phyloP scores from a whole-genome alignment of 2,329 filamentous ascomycete genomes.

The Ophiognomonia clavigignenti-juglandacearum region DNA sequence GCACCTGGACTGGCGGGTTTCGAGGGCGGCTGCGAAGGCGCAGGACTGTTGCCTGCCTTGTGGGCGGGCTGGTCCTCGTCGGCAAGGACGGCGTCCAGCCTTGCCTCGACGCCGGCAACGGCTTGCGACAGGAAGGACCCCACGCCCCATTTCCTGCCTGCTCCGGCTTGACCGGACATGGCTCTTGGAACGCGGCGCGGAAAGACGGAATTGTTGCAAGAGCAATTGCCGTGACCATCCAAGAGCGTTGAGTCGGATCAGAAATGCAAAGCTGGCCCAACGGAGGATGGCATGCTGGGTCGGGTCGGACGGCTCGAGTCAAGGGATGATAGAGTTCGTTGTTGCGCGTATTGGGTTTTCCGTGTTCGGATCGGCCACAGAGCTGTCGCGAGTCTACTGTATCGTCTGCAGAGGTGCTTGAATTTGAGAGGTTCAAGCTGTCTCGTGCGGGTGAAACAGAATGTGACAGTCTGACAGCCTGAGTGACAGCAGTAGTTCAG shows the following conservation, averaged over 20 bases:
- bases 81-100: slow-evolving; percentile 84
- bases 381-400: background rate
- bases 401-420: background rate
- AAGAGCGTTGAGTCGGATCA: slow-evolving; percentile 5
- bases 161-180: slow-evolving; percentile 45
- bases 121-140: slow-evolving; percentile 81
- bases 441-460: background rate
- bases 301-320: background rate
- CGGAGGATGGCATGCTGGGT: slow-evolving; percentile 11
- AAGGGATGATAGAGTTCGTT: slow-evolving; percentile 1
- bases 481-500: too few relatives aligned
- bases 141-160: slow-evolving; percentile 57
- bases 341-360: background rate
- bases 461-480: background rate
- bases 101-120: slow-evolving; percentile 88
- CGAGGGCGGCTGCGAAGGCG: slow-evolving; percentile 26
- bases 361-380: too few relatives aligned
- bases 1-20: slow-evolving; percentile 29
- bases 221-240: slow-evolving; percentile 16
- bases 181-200: slow-evolving; percentile 13
- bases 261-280: background rate
- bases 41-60: slow-evolving; percentile 29
- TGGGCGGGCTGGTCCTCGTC: slow-evolving; percentile 65
- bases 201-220: slow-evolving; percentile 1
- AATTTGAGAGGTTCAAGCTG: background rate